Conservation (phyloP, 345 rosid genomes). For the Odontarrhena argentea region DNA sequence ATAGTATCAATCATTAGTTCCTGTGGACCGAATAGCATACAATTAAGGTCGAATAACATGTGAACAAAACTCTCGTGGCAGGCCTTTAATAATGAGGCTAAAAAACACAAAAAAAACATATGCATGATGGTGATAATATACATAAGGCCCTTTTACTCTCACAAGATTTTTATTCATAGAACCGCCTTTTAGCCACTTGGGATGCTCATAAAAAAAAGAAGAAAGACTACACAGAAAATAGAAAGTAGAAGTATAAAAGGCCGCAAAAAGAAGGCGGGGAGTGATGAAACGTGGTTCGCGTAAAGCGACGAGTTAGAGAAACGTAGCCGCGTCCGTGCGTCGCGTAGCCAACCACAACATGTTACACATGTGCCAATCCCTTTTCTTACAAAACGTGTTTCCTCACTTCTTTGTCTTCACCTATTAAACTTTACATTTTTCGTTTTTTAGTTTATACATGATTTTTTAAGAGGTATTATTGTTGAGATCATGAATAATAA, state of each 20-base stretch:
- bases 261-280: conserved; percentile 26
- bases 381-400: neutral
- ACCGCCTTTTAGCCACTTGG: conserved; percentile 1
- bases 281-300: conserved; percentile 29
- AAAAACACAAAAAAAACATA: neutral
- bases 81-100: neutral
- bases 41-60: neutral
- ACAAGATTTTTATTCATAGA: neutral
- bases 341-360: neutral
- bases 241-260: conserved; percentile 8
- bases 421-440: neutral
- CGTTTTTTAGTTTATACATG: neutral
- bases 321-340: conserved; percentile 28
- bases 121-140: neutral
- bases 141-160: conserved; percentile 4
- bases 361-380: neutral
- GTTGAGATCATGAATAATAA: neutral
- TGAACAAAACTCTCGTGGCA: neutral
- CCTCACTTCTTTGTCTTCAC: conserved; percentile 13
- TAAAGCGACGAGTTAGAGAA: conserved; percentile 18
- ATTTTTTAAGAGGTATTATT: too few relatives aligned
- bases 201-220: neutral
- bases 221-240: neutral
- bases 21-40: neutral
- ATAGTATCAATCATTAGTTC: too few relatives aligned